Evolutionary conservation across 2,329 filamentous ascomycete species (phyloP), one percentile per base, ranked within the genome.

Genomic region (Calonectria pauciramosa): DNA sequence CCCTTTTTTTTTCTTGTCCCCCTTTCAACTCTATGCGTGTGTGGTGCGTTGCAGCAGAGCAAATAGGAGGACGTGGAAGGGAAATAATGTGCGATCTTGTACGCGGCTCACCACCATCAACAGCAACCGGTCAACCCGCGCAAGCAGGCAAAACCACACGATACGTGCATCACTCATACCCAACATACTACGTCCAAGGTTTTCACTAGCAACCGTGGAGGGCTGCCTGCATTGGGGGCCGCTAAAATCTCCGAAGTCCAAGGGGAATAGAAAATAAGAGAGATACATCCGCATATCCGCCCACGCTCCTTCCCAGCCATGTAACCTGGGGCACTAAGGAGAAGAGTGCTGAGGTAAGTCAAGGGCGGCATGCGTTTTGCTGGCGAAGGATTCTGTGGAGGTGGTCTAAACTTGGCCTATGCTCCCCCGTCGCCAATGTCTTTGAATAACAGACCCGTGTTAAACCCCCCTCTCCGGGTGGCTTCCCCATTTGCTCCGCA

Each of bases 221-320:
- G 59, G 59, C 38, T 20, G 26, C 59, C 38, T 20, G 26, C 59
- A 64, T 64, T 64, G 59, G 59, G 34, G 59, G 38, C 38, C 59
- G 38, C n/a, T 64, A 41, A 54, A 64, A 64, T 64, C 59, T 64
- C 59, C 59, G 59, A 64, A 47, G 23, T 44, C 26, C 34, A 64
- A 47, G 59, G 38, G 59, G 59, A 41, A 64, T 28, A 28, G 23
- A n/a, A 54, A 54, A 54, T 9, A n/a, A 47, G 41, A 47, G 59
- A 36, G 54, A 59, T 59, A 34, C 20, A 38, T 59, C 54, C 41
- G 41, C 41, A 47, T n/a, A 47, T 47, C 41, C 41, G 41, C 41
- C 41, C 41, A 47, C 9, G 41, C 41, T 47, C 41, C 20, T 11
- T 32, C 11, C 52, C 32, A 13, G 20, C n/a, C 52, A 28, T 54